phyloP scores from a whole-genome alignment of 106 monocot genomes.

The Dendrobium chrysotoxum region DNA sequence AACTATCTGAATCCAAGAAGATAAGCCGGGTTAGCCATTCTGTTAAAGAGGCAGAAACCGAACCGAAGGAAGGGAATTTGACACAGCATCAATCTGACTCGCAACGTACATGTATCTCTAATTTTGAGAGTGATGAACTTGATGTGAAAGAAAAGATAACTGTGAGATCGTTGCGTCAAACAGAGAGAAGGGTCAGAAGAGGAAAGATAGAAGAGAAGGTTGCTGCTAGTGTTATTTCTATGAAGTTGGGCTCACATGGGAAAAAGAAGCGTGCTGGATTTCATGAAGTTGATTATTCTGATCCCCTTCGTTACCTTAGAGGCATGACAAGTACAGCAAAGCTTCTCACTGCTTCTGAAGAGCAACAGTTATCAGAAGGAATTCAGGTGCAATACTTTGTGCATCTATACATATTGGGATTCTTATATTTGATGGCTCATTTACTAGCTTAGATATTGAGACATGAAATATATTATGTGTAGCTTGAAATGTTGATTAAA shows the following conservation, averaged over 20 bases:
- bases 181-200: constrained; percentile 73
- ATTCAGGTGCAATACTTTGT: constrained; percentile 46
- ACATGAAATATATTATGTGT: no score
- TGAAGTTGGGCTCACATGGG: constrained; percentile 32
- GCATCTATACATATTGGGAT: not conserved
- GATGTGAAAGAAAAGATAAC: constrained; percentile 22
- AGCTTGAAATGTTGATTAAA: no score
- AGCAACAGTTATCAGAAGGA: constrained; percentile 68
- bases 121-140: constrained; percentile 11
- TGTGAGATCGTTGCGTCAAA: constrained; percentile 66
- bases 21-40: not conserved
- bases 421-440: not conserved
- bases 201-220: constrained; percentile 33
- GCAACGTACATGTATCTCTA: constrained; percentile 5
- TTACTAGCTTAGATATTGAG: no score
- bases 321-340: constrained; percentile 50
- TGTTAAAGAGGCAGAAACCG: not conserved
- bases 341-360: constrained; percentile 78
- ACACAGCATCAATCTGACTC: not conserved
- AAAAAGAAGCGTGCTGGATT: constrained; percentile 47
- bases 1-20: constrained; percentile 25
- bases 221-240: constrained; percentile 18
- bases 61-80: not conserved
- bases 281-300: constrained; percentile 65
- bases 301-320: constrained; percentile 63